Conservation (phyloP, 2,329 filamentous ascomycete genomes). For the Verticillium longisporum region DNA sequence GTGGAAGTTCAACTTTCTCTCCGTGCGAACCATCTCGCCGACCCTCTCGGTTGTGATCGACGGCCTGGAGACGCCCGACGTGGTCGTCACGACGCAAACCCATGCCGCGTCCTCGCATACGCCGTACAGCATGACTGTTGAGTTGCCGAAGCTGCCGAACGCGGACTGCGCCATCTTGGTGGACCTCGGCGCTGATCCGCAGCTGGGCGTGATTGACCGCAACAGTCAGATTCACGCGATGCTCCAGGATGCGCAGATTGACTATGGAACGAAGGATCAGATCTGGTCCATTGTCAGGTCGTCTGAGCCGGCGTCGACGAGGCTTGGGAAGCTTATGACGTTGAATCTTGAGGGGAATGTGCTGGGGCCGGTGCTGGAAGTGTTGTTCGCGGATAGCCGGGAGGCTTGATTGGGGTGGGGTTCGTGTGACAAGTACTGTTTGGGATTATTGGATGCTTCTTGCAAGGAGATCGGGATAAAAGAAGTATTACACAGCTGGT, state of each 20-base stretch:
- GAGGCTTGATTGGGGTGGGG: not conserved
- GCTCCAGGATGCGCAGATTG: conserved; percentile 19
- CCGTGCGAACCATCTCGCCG: not conserved
- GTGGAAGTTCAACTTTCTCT: not conserved
- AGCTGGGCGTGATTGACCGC: conserved; percentile 13
- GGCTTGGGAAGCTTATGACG: conserved; percentile 16
- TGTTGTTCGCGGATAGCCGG: conserved; percentile 18
- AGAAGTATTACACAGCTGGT: too few species aligned
- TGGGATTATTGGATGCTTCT: too few species aligned
- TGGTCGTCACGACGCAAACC: not conserved
- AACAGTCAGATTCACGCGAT: conserved; percentile 16
- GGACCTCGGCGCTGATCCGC: not conserved
- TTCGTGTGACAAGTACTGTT: too few species aligned
- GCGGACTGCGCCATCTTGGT: not conserved
- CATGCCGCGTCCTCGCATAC: not conserved
- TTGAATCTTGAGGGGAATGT: conserved; percentile 17
- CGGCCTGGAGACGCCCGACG: not conserved
- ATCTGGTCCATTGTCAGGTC: conserved; percentile 16
- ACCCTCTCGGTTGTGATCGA: not conserved
- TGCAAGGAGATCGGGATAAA: too few species aligned
- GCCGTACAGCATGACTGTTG: not conserved
- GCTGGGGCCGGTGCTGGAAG: conserved; percentile 17
- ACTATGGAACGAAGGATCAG: conserved; percentile 17
- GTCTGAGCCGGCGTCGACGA: conserved; percentile 8
- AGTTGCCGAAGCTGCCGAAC: not conserved